Conservation (phyloP, 164 flowering plant species). For the Piper betle region DNA sequence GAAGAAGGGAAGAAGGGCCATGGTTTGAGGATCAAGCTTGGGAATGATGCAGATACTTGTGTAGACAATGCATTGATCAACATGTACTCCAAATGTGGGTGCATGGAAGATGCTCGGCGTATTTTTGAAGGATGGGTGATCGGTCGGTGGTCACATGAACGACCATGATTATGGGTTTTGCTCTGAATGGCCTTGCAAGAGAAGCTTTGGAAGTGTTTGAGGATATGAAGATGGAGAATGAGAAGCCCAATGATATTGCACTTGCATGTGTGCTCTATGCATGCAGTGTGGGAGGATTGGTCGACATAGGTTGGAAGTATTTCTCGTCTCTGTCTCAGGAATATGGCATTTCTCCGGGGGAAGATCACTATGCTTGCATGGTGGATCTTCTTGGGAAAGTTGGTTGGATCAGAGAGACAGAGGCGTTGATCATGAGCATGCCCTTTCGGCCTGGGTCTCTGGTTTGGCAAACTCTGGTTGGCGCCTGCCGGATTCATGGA, state of each 20-base stretch:
- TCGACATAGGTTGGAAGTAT: conserved; percentile 43
- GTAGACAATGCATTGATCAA: conserved; percentile 66
- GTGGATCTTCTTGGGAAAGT: no score
- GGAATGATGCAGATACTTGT: conserved; percentile 33
- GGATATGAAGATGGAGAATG: conserved; percentile 32
- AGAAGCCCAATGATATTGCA: conserved; percentile 50
- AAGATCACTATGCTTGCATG: no score
- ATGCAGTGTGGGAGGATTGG: conserved; percentile 58
- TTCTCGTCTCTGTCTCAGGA: conserved; percentile 43
- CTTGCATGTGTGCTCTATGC: conserved; percentile 61
- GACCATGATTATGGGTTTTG: conserved; percentile 74
- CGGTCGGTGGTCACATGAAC: conserved; percentile 61
- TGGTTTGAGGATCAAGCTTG: conserved; percentile 53
- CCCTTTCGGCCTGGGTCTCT: no score
- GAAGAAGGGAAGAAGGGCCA: conserved; percentile 63
- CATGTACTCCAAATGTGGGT: conserved; percentile 10
- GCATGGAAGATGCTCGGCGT: conserved; percentile 7
- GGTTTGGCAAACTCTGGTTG: conserved; percentile 26
- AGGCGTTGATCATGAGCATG: no score
- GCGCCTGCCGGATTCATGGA: conserved; percentile 51
- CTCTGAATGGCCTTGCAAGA: conserved; percentile 42
- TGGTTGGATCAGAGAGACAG: no score
- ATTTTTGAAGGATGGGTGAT: conserved; percentile 39
- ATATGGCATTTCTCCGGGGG: conserved; percentile 22
- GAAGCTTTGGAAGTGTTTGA: conserved; percentile 48